These are phyloP conservation scores for Fusarium sterilihyphosum DNA, from an alignment of 2,329 filamentous ascomycete species.

Conservation along the genomic window DNA sequence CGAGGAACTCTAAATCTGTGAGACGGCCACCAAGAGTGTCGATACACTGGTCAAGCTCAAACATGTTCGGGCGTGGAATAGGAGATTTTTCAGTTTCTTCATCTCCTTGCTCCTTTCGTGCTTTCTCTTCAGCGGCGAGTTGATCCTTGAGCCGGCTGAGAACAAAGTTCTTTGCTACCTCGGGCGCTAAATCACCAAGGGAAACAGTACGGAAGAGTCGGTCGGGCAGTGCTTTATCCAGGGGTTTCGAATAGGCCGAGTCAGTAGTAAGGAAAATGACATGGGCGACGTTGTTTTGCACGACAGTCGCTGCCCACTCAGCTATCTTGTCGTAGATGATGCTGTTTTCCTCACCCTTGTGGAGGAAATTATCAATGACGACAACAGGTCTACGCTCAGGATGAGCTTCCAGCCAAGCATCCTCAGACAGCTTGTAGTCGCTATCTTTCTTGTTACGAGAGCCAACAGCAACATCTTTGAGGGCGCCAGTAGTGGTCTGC, in stretches of 20 bases:
- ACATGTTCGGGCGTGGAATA: slow-evolving; percentile 58
- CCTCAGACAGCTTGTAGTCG: slow-evolving; percentile 77
- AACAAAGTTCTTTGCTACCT: slow-evolving; percentile 91
- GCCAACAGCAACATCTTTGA: slow-evolving; percentile 80
- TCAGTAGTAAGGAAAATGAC: slow-evolving; percentile 95
- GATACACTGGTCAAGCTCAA: slow-evolving; percentile 84
- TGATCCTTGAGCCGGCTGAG: slow-evolving; percentile 76
- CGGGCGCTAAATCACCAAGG: slow-evolving; percentile 85
- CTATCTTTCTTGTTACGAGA: slow-evolving; percentile 76
- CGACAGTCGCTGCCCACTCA: slow-evolving; percentile 89
- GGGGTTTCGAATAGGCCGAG: slow-evolving; percentile 84
- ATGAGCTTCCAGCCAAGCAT: slow-evolving; percentile 90
- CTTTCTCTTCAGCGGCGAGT: slow-evolving; percentile 44
- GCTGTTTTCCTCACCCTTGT: slow-evolving; percentile 73
- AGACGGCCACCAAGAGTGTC: slow-evolving; percentile 85
- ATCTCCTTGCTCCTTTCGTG: slow-evolving; percentile 37
- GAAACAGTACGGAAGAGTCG: slow-evolving; percentile 88
- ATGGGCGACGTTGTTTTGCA: slow-evolving; percentile 89
- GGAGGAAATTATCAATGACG: slow-evolving; percentile 90
- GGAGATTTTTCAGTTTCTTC: slow-evolving; percentile 37
- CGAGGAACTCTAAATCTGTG: slow-evolving; percentile 94
- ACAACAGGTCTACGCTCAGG: slow-evolving; percentile 85
- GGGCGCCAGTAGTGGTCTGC: slow-evolving; percentile 81
- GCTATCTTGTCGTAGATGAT: slow-evolving; percentile 83
- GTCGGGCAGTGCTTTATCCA: slow-evolving; percentile 88